Evolutionary conservation across 495 filamentous ascomycete species (phyloP), one percentile per base, ranked within the genome.

Genomic region (Aspergillus coremiiformis): DNA sequence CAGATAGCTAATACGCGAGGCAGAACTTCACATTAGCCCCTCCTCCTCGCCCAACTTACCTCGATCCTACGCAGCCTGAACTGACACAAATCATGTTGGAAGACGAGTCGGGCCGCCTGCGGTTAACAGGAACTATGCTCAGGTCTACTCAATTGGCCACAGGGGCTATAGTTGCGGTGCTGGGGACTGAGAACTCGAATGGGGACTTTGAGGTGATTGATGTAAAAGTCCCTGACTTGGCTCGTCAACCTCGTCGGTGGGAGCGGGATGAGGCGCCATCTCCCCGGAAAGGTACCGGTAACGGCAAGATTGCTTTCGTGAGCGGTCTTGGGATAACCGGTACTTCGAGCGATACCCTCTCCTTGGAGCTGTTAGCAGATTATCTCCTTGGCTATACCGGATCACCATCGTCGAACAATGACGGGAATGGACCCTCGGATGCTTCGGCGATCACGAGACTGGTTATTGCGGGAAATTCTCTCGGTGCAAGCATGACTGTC

Each of bases 201-300:
- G 94, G 94, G 37, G 87, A 94, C 55, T 93, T 99, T 49, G 87
- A 97, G 56, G 87, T 95, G 4, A 78, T 97, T 22, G 90, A 95
- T 66, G 74, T 95, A 47, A 86, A 88, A 59, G 79, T 95, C 24
- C 87, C 94, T 8, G 90, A 95, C 63, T 69, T 99, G 3, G 75
- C 93, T 9, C 81, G 80, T 0, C 93, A 96, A 59, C 84, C 88
- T 21, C 73, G 76, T 43, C 82, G 90, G 30, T 95, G 89, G 90
- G 79, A 83, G 27, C 71, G 72, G 44, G 77, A 81, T 53, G 66
- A 69, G 21, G 58, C 53, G 35, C 61, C 60, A 59, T 65, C 61
- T 32, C 64, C 60, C 54, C 72, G 57, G n/a, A 72, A 67, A 66
- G 52, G 70, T 74, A 26, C 73, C 74, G 60, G 62, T 67, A 44